Conservation (phyloP, 1,284 basidiomycete genomes). For the Moniliophthora roreri region DNA sequence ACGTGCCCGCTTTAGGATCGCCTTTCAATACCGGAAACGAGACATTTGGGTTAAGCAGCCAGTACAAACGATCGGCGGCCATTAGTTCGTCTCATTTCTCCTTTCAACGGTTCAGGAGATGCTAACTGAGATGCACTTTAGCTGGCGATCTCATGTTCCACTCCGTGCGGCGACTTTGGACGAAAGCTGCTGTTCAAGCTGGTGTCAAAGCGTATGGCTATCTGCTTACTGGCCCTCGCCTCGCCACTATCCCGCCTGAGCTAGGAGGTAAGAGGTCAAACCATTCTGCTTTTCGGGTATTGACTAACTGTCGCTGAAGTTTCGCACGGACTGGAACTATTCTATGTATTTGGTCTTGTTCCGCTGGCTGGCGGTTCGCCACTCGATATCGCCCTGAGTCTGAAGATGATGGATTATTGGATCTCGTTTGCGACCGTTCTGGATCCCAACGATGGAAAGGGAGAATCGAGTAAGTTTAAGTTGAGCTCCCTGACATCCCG, state of each 20-base stretch:
- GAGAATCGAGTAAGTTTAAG: background rate
- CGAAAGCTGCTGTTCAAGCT: slow-evolving; percentile 1
- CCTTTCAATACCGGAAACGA: no score
- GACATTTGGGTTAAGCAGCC: no score
- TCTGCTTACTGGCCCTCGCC: slow-evolving; percentile 2
- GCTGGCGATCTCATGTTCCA: slow-evolving; percentile 6
- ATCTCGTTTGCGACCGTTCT: slow-evolving; percentile 8
- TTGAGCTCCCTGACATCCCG: no score
- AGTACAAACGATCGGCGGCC: no score
- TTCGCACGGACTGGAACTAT: background rate
- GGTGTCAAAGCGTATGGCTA: slow-evolving; percentile 7
- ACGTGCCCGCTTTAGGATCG: no score
- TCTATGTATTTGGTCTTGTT: slow-evolving; percentile 3
- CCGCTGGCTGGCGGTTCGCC: background rate
- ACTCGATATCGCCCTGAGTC: background rate
- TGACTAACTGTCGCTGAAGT: background rate
- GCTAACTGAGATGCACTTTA: background rate
- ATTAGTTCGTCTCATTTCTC: no score
- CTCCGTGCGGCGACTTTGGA: slow-evolving; percentile 4
- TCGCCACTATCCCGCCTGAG: background rate
- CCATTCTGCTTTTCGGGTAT: background rate
- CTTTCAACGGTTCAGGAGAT: no score
- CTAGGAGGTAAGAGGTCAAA: background rate
- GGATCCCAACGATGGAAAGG: slow-evolving; percentile 9
- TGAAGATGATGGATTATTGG: slow-evolving; percentile 8